Percentiles rank a stretch among this genome's conserved stretches.
Evolutionary conservation across 495 filamentous ascomycete species (phyloP).

Genomic region (Podospora bellae-mahoneyi): DNA sequence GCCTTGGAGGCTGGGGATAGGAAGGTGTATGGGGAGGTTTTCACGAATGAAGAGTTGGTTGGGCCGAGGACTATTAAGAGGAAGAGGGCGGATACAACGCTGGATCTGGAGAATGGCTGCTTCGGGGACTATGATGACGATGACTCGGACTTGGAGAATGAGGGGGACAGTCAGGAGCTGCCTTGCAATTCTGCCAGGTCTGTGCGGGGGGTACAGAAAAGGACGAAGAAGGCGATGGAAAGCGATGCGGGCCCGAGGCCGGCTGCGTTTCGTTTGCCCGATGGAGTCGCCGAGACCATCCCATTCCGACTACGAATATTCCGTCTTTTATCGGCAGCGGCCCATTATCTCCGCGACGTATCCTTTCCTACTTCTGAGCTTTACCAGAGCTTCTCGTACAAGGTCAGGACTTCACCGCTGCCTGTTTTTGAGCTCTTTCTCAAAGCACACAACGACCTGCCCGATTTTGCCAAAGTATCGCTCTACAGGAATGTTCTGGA

Average conservation of each 20-base stretch:
- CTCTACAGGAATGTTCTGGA: constrained; percentile 64
- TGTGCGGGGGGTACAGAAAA: constrained; percentile 1
- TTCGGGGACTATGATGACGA: constrained; percentile 44
- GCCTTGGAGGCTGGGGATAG: constrained; percentile 35
- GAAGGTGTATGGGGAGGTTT: constrained; percentile 47
- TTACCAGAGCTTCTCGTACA: constrained; percentile 64
- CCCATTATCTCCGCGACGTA: constrained; percentile 28
- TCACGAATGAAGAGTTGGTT: constrained; percentile 45
- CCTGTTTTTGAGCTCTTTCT: constrained; percentile 71
- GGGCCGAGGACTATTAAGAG: constrained; percentile 40
- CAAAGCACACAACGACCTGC: constrained; percentile 47
- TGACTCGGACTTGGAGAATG: constrained; percentile 28
- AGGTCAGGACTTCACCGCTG: constrained; percentile 63
- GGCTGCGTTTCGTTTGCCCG: constrained; percentile 16
- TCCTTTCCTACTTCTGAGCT: constrained; percentile 59
- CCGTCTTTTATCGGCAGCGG: constrained; percentile 31
- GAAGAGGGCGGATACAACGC: constrained; percentile 42
- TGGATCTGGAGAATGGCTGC: constrained; percentile 46
- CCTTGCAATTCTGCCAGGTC: not conserved
- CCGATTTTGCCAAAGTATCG: constrained; percentile 51
- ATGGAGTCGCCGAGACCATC: constrained; percentile 56
- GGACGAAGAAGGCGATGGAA: constrained; percentile 2
- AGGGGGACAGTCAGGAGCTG: constrained; percentile 11
- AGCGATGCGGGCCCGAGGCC: not conserved
- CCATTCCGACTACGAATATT: constrained; percentile 63